These are phyloP conservation scores for Yarrowia sp. DNA, from an alignment of 805 yeast species.

Conservation along the genomic window DNA sequence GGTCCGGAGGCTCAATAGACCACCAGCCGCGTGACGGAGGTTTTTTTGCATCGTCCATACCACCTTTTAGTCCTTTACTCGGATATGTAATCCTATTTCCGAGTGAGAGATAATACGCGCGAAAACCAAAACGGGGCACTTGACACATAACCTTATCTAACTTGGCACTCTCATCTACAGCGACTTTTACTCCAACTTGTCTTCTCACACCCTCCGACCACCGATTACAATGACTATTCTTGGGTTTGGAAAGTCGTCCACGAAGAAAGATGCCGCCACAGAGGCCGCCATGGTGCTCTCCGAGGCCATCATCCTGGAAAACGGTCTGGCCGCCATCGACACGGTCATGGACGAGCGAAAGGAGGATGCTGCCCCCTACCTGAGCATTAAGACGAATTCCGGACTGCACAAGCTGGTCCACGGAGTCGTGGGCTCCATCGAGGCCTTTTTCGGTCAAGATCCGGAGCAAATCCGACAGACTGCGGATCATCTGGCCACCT, in stretches of 20 bases:
- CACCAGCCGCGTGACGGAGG: slow-evolving; percentile 7
- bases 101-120: slow-evolving; percentile 38
- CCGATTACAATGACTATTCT: slow-evolving; percentile 34
- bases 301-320: slow-evolving; percentile 35
- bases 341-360: slow-evolving; percentile 38
- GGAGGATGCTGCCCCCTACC: slow-evolving; percentile 29
- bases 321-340: slow-evolving; percentile 29
- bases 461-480: slow-evolving; percentile 27
- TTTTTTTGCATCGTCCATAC: neutral
- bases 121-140: slow-evolving; percentile 35
- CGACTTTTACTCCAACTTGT: slow-evolving; percentile 20
- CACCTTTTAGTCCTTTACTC: slow-evolving; percentile 22
- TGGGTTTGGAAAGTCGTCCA: slow-evolving; percentile 32
- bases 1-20: neutral
- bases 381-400: slow-evolving; percentile 16
- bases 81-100: slow-evolving; percentile 34
- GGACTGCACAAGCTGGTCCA: slow-evolving; percentile 28
- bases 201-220: slow-evolving; percentile 20
- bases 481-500: slow-evolving; percentile 17
- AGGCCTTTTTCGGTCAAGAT: slow-evolving; percentile 34
- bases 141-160: slow-evolving; percentile 35
- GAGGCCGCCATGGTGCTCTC: slow-evolving; percentile 27
- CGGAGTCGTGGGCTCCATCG: slow-evolving; percentile 29
- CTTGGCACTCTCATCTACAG: slow-evolving; percentile 33
- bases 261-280: slow-evolving; percentile 15